Evolutionary conservation across 164 flowering plant species (phyloP), one percentile per base, ranked within the genome.

Genomic region (Vitis rupestris): DNA sequence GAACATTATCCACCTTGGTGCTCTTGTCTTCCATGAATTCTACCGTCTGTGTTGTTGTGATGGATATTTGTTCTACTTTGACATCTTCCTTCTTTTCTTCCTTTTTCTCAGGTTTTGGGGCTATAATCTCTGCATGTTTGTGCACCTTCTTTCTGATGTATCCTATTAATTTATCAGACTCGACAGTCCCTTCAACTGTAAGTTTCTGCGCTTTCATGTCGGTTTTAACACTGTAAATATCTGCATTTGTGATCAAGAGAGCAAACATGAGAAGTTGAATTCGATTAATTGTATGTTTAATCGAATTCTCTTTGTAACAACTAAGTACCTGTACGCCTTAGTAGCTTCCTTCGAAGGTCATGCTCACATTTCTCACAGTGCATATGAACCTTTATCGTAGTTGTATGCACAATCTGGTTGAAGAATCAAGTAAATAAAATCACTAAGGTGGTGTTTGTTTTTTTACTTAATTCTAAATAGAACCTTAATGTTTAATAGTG

Each of bases 341-440:
- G 68, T n/a, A 91, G 67, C 71, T 64, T 81, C 67, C 61, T 76
- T 61, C 75, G 72, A 49, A 85, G 65, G 66, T 88, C 90, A 60
- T 68, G 67, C 70, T 84, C 92, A 59, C 93, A 88, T 77, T 85
- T 73, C 23, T 70, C 83, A 54, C 93, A 86, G 51, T 88, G 97
- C 81, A 88, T 58, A 65, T 82, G 82, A 44, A 86, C 80, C 75
- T 87, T 88, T 19, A 87, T 10, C 3, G 65, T 61, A 8, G 77
- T 83, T 54, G 81, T 85, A 49, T 75, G 74, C 44, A 74, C 7
- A 8, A 31, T 31, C 44, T 31, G 44, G 44, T 31, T 31, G 44
- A 31, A 31, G 8, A 31, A 31, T 31, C 44, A 31, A 31, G 44
- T 31, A 31, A 31, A 31, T 31, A 31, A 31, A 31, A 31, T 31